A percentile compares a stretch with the other conserved stretches of the same genome.
These are phyloP conservation scores for Agrocybe praecox DNA, from an alignment of 768 basidiomycete species.

Conservation along the genomic window DNA sequence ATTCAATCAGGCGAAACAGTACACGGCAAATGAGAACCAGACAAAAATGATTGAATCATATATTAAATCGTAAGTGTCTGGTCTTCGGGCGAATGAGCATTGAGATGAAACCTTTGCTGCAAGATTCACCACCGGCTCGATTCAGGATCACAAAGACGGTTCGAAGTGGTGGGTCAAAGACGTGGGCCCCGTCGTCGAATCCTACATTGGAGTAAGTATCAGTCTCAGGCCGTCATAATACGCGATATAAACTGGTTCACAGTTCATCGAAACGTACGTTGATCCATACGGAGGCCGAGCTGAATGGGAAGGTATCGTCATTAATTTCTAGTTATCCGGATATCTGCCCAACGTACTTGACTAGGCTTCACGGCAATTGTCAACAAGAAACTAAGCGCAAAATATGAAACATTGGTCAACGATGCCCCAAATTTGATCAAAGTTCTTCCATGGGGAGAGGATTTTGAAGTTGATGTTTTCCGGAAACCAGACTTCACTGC, in stretches of 20 bases:
- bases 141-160: slow-evolving; percentile 77
- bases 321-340: neutral
- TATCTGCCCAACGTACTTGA: slow-evolving; percentile 8
- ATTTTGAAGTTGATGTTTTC: slow-evolving; percentile 73
- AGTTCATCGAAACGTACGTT: slow-evolving; percentile 84
- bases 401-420: slow-evolving; percentile 78
- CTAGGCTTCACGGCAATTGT: slow-evolving; percentile 87
- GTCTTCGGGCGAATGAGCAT: neutral
- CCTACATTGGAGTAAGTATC: slow-evolving; percentile 68
- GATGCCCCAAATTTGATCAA: slow-evolving; percentile 80
- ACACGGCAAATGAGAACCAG: slow-evolving; percentile 75
- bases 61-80: slow-evolving; percentile 63
- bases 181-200: slow-evolving; percentile 84
- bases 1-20: slow-evolving; percentile 64
- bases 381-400: slow-evolving; percentile 80
- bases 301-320: slow-evolving; percentile 82
- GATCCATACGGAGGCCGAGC: slow-evolving; percentile 92
- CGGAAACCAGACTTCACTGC: slow-evolving; percentile 89
- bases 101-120: neutral
- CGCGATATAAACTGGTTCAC: neutral
- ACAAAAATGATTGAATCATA: slow-evolving; percentile 75
- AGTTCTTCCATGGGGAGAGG: slow-evolving; percentile 78
- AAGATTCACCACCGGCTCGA: slow-evolving; percentile 79
- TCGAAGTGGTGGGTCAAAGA: slow-evolving; percentile 87
- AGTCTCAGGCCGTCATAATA: neutral